Base-by-base conservation (phyloP, 257 asterid species). In the Schizonepeta tenuifolia region DNA sequence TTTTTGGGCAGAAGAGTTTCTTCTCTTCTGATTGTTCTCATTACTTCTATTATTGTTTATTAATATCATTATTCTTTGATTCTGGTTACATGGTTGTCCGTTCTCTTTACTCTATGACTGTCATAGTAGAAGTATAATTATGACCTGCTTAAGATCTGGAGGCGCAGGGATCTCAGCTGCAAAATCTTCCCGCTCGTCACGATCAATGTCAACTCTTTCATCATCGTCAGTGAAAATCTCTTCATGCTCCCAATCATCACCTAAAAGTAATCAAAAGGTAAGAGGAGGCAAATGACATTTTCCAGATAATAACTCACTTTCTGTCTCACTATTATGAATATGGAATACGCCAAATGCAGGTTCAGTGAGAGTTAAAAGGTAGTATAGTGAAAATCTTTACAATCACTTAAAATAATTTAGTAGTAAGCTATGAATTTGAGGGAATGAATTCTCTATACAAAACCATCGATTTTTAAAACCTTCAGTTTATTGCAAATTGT, bases 221-320 rank as follows among this genome's bases (percentile, higher is more conserved):
- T 92, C 99, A 71, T 92, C 99, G 80, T 95, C 99, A 1, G 99
- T 95, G 75, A 95, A 95, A 47, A 95, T 92, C 55, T 90, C 98
- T 79, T 92, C 97, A 78, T 95, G 98, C 86, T 95, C 99, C 99
- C 99, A 95, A 79, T 95, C 99, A 84, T 95, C 99, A 63, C 98
- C 99, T 95, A 69, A 13, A 69, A 40, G 62, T 38, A 69, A 64
- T 10, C 24, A 70, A 65, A 71, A 38, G 43, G 4, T 70, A 18
- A 71, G 70, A 69, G 53, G 62, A 22, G 33, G 66, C 47, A 75
- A 59, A 62, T 6, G 12, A 61, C 7, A 2, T 70, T 61, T 57
- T 36, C 46, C 53, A 2, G 28, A 55, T 17, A 31, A 43, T 47
- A 43, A 40, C 20, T 40, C 61, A 50, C 15, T 15, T 11, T 18